Percentiles rank a stretch among this genome's conserved stretches.
Evolutionary conservation across 345 rosid species (phyloP).

Genomic region (Lumnitzera racemosa): DNA sequence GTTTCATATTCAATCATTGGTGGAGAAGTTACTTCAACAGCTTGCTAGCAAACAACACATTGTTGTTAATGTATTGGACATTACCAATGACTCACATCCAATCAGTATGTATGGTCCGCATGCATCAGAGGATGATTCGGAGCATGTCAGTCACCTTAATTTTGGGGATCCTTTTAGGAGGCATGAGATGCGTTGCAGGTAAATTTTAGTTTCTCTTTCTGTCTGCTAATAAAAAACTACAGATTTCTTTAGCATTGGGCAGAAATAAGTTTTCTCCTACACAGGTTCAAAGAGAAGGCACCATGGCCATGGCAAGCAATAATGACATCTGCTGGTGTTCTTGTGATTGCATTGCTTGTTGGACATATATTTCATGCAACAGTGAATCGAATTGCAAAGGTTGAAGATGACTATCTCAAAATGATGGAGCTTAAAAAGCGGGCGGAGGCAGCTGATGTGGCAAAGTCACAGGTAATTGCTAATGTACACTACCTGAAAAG

Average conservation of each 20-base stretch:
- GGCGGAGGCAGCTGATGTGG: slow-evolving; percentile 93
- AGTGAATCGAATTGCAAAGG: slow-evolving; percentile 72
- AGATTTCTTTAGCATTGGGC: slow-evolving; percentile 1
- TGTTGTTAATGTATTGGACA: slow-evolving; percentile 85
- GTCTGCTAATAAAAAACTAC: background rate
- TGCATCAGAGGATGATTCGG: slow-evolving; percentile 46
- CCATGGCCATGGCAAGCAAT: slow-evolving; percentile 75
- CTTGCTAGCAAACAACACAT: slow-evolving; percentile 94
- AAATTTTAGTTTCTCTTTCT: slow-evolving; percentile 2
- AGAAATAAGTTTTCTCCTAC: slow-evolving; percentile 9
- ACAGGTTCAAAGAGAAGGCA: slow-evolving; percentile 77
- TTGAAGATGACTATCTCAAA: slow-evolving; percentile 69
- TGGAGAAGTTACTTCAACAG: slow-evolving; percentile 91
- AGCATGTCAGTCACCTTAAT: slow-evolving; percentile 57
- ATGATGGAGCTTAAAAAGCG: slow-evolving; percentile 73
- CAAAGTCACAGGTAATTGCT: slow-evolving; percentile 80
- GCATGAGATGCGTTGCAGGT: slow-evolving; percentile 99
- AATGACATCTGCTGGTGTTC: slow-evolving; percentile 53
- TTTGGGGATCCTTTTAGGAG: slow-evolving; percentile 94
- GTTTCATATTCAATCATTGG: slow-evolving; percentile 82
- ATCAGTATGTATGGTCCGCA: slow-evolving; percentile 95
- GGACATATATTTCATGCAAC: slow-evolving; percentile 79
- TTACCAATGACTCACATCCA: slow-evolving; percentile 51
- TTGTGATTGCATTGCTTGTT: slow-evolving; percentile 73
- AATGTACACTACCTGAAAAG: slow-evolving; percentile 7